These are phyloP conservation scores for Eutypa lata DNA, from an alignment of 2,329 filamentous ascomycete species.

Conservation along the genomic window DNA sequence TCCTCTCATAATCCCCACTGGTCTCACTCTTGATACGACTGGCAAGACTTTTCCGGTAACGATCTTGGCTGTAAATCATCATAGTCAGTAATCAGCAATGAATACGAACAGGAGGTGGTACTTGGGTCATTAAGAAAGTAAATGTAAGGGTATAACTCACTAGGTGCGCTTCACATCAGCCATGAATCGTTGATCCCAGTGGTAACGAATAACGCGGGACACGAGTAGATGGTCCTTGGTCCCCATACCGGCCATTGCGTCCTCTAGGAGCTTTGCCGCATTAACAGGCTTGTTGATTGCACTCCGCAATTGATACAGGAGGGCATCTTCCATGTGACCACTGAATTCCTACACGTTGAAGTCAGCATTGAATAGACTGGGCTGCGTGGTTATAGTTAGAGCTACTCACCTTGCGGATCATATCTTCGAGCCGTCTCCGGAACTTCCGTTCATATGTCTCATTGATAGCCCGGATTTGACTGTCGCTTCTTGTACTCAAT, in stretches of 20 bases:
- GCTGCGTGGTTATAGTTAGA: conserved; percentile 3
- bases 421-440: conserved; percentile 64
- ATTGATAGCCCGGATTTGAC: conserved; percentile 78
- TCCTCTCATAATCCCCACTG: conserved; percentile 74
- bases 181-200: conserved; percentile 78
- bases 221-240: conserved; percentile 83
- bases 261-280: conserved; percentile 79
- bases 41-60: conserved; percentile 65
- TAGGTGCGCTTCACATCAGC: conserved; percentile 78
- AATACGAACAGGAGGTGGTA: too few relatives aligned
- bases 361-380: conserved; percentile 3
- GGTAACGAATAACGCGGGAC: conserved; percentile 71
- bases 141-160: background rate
- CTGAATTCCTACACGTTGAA: conserved; percentile 63
- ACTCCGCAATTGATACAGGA: conserved; percentile 74
- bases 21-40: conserved; percentile 77
- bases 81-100: background rate
- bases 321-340: conserved; percentile 85
- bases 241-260: conserved; percentile 79
- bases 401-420: conserved; percentile 68
- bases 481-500: conserved; percentile 71
- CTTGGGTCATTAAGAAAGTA: background rate
- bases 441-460: conserved; percentile 73
- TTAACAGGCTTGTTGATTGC: conserved; percentile 80
- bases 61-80: conserved; percentile 44